Evolutionary conservation across 192 early-diverging fungal genomes (phyloP).

Genomic region (Coemansia sp.): DNA sequence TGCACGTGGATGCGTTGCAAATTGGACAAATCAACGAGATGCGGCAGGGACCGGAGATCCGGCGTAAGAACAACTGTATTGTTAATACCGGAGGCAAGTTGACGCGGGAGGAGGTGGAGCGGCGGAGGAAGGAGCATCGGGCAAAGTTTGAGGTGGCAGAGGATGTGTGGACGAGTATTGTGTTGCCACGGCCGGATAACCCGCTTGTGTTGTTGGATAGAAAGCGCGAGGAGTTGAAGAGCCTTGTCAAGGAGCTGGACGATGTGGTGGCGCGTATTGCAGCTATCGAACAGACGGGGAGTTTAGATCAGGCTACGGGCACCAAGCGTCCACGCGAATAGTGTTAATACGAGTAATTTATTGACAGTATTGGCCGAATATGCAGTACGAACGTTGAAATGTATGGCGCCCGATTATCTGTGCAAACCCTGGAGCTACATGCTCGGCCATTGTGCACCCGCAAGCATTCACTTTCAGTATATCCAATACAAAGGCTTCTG

Average conservation of each 20-base stretch:
- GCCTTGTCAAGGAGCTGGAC: conserved; percentile 60
- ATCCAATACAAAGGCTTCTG: neutral
- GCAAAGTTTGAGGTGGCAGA: conserved; percentile 72
- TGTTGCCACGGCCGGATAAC: conserved; percentile 69
- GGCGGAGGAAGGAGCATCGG: conserved; percentile 69
- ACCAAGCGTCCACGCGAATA: conserved; percentile 49
- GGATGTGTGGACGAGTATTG: conserved; percentile 69
- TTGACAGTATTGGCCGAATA: neutral
- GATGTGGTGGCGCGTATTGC: conserved; percentile 61
- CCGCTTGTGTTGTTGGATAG: conserved; percentile 62
- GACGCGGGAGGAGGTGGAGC: conserved; percentile 72
- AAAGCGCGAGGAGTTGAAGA: conserved; percentile 63
- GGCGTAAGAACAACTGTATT: conserved; percentile 92
- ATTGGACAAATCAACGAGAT: conserved; percentile 86
- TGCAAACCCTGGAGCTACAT: neutral
- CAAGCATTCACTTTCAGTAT: too few relatives aligned
- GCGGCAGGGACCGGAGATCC: conserved; percentile 79
- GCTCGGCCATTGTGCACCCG: too few relatives aligned
- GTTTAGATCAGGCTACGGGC: conserved; percentile 1
- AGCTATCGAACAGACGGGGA: conserved; percentile 6
- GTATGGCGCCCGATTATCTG: neutral
- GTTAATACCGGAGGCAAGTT: conserved; percentile 86
- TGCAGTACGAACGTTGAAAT: neutral
- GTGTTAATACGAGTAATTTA: neutral
- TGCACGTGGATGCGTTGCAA: conserved; percentile 85